Conservation (phyloP, 1,139 yeast genomes). For the Suhomyces bribrorum region DNA sequence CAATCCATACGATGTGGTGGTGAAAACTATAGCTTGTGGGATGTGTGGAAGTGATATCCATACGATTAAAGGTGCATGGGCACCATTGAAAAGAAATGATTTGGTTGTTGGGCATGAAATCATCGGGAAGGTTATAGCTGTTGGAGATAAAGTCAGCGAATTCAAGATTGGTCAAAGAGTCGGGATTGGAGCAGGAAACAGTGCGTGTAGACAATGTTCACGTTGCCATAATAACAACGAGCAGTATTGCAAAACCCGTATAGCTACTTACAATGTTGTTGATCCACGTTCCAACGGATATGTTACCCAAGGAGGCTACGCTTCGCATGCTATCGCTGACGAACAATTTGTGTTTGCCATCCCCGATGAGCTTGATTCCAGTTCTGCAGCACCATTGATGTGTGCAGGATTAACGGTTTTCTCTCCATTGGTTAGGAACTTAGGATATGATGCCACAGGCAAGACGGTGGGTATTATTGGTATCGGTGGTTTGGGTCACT, state of each 20-base stretch:
- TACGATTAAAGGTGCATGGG: constrained; percentile 45
- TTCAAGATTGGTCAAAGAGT: constrained; percentile 46
- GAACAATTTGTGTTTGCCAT: constrained; percentile 50
- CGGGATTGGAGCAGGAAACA: constrained; percentile 54
- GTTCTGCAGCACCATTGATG: constrained; percentile 50
- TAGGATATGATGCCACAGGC: constrained; percentile 37
- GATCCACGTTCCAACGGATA: constrained; percentile 43
- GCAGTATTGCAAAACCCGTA: constrained; percentile 46
- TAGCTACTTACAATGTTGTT: constrained; percentile 42
- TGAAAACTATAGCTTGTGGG: constrained; percentile 40
- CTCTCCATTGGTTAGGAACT: constrained; percentile 50
- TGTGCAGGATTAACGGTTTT: constrained; percentile 57
- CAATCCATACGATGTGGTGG: constrained; percentile 34
- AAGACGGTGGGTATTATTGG: constrained; percentile 56
- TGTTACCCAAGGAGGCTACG: constrained; percentile 56
- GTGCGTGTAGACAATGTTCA: constrained; percentile 46
- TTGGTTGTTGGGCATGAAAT: constrained; percentile 53
- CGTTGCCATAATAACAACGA: constrained; percentile 46
- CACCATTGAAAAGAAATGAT: constrained; percentile 22
- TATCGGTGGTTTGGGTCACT: constrained; percentile 63
- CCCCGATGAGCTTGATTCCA: constrained; percentile 45
- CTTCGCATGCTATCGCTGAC: constrained; percentile 50
- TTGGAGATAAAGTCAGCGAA: constrained; percentile 38
- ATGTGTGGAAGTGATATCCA: constrained; percentile 47
- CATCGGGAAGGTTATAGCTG: constrained; percentile 44